Percentiles rank a stretch among this genome's conserved stretches.
phyloP scores from a whole-genome alignment of 225 moss, liverwort and hornwort genomes.

The Straminergon stramineum region DNA sequence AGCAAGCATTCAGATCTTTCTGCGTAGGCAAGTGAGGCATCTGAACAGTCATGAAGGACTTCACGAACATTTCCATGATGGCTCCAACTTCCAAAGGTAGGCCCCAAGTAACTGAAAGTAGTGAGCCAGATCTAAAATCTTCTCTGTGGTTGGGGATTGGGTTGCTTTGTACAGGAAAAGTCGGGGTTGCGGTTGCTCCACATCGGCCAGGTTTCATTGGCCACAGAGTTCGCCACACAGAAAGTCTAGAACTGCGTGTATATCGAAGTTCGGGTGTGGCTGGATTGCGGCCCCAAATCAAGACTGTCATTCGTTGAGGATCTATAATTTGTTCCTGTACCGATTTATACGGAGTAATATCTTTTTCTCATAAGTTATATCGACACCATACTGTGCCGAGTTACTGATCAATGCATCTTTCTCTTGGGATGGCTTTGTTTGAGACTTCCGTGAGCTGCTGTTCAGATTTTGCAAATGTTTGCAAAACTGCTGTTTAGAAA shows the following conservation, averaged over 20 bases:
- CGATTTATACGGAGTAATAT: too few species aligned
- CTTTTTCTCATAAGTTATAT: background rate
- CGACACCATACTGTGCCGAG: fast-evolving
- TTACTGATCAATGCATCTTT: background rate
- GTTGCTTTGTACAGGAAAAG: background rate
- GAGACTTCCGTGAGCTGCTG: background rate
- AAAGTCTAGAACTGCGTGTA: background rate
- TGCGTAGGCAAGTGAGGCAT: background rate
- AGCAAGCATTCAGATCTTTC: background rate
- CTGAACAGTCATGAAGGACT: background rate
- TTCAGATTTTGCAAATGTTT: background rate
- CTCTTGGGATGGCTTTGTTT: background rate
- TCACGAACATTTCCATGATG: background rate
- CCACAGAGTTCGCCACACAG: background rate
- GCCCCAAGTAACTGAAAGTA: conserved; percentile 11
- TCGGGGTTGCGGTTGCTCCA: background rate
- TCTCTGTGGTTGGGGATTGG: background rate
- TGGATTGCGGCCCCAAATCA: background rate
- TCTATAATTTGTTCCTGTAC: background rate
- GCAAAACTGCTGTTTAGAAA: background rate
- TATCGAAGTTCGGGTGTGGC: background rate
- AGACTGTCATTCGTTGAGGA: background rate
- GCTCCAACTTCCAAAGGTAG: conserved; percentile 4
- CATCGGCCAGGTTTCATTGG: background rate
- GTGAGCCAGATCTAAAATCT: background rate